Evolutionary conservation across 1,284 basidiomycete genomes (phyloP).

Genomic region (Boletus semigastroideus): DNA sequence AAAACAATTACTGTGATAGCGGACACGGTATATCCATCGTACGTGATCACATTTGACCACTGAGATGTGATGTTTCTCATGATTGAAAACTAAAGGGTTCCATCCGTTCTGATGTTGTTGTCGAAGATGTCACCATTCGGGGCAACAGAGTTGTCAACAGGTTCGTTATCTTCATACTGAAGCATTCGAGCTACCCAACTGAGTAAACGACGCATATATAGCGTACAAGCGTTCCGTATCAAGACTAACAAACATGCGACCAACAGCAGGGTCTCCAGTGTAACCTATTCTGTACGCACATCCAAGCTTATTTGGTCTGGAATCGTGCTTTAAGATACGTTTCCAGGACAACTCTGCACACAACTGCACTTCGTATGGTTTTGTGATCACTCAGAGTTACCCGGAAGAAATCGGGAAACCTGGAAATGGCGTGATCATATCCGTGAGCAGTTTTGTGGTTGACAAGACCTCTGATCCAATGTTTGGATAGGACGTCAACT

Average conservation of each 20-base stretch:
- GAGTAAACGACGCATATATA: slow-evolving; percentile 26
- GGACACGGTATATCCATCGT: slow-evolving; percentile 64
- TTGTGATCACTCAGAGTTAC: slow-evolving; percentile 51
- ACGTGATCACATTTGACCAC: slow-evolving; percentile 6
- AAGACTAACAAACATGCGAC: slow-evolving; percentile 42
- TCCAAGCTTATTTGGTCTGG: background rate
- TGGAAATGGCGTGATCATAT: slow-evolving; percentile 45
- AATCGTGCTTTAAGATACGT: slow-evolving; percentile 3
- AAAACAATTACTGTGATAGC: slow-evolving; percentile 50
- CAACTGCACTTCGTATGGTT: slow-evolving; percentile 41
- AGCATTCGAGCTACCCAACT: background rate
- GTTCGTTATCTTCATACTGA: slow-evolving; percentile 13
- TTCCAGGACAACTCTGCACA: slow-evolving; percentile 43
- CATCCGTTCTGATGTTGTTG: slow-evolving; percentile 44
- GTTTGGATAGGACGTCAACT: slow-evolving; percentile 38
- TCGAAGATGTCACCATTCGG: slow-evolving; percentile 47
- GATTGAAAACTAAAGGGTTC: slow-evolving; percentile 43
- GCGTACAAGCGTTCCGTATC: slow-evolving; percentile 47
- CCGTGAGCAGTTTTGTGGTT: slow-evolving; percentile 17
- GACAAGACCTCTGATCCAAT: background rate
- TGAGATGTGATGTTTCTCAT: background rate
- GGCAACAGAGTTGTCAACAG: slow-evolving; percentile 50
- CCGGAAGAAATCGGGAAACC: slow-evolving; percentile 44
- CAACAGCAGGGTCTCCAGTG: slow-evolving; percentile 39
- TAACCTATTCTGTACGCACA: slow-evolving; percentile 40